These are phyloP conservation scores for Pythium angustatum DNA, from an alignment of 352 stramenopile species.

Conservation along the genomic window DNA sequence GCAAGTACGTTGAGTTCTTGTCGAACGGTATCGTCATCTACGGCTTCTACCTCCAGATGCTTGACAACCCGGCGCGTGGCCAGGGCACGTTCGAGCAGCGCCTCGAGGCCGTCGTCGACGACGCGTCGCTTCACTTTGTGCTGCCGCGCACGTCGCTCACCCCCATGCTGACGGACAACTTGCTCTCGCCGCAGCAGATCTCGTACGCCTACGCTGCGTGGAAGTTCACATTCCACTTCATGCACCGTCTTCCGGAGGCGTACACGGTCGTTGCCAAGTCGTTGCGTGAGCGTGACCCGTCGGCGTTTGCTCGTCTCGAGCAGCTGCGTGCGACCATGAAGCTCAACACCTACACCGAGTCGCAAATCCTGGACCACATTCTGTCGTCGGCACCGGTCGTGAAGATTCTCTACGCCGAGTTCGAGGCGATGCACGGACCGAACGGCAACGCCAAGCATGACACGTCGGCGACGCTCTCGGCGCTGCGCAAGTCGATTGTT, in stretches of 20 bases:
- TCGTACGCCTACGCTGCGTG: conserved; percentile 85
- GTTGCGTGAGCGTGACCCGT: conserved; percentile 72
- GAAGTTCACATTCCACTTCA: conserved; percentile 90
- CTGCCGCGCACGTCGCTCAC: conserved; percentile 82
- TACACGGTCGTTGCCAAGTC: conserved; percentile 81
- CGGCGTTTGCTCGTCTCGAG: conserved; percentile 73
- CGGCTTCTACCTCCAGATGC: conserved; percentile 80
- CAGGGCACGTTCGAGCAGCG: conserved; percentile 67
- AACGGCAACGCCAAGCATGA: conserved; percentile 41
- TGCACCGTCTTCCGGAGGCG: conserved; percentile 79
- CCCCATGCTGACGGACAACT: conserved; percentile 75
- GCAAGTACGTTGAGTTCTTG: conserved; percentile 87
- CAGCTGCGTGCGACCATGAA: conserved; percentile 83
- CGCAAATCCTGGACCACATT: conserved; percentile 86
- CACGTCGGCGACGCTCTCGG: conserved; percentile 58
- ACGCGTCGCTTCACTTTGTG: conserved; percentile 84
- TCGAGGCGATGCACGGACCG: conserved; percentile 67
- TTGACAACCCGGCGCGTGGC: conserved; percentile 55
- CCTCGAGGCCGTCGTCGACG: conserved; percentile 60
- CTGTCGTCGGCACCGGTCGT: conserved; percentile 66
- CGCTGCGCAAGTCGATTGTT: conserved; percentile 70
- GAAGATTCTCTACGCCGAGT: conserved; percentile 80
- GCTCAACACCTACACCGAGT: conserved; percentile 87
- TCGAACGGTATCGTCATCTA: conserved; percentile 86
- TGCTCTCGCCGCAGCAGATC: conserved; percentile 77